These are phyloP conservation scores for Speleostelium caveatum DNA, from an alignment of 78 protist genomes.

Conservation along the genomic window DNA sequence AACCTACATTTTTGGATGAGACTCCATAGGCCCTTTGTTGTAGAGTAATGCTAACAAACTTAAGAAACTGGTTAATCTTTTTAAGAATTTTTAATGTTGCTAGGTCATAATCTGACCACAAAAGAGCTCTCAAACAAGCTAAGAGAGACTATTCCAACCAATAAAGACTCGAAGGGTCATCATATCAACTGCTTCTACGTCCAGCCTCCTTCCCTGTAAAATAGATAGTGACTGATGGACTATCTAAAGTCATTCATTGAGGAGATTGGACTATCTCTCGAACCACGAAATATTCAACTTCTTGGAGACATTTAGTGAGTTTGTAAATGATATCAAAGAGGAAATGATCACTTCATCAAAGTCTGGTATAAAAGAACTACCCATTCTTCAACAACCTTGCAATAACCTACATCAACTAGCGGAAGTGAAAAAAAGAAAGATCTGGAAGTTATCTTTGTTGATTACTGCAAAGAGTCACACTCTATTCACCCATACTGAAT, in stretches of 20 bases:
- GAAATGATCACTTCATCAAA: not conserved
- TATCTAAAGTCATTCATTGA: constrained; percentile 44
- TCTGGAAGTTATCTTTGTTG: constrained; percentile 10
- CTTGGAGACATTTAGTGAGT: constrained; percentile 55
- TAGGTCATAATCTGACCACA: constrained; percentile 42
- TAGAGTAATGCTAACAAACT: not conserved
- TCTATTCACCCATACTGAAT: not conserved
- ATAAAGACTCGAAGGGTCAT: constrained; percentile 11
- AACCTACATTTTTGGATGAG: constrained; percentile 40
- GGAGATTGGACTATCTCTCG: constrained; percentile 47
- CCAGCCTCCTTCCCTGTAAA: too few species aligned
- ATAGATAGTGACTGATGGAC: constrained; percentile 4
- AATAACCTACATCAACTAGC: not conserved
- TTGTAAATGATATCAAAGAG: constrained; percentile 55
- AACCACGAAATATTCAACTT: constrained; percentile 52
- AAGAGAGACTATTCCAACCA: constrained; percentile 46
- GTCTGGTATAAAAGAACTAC: not conserved
- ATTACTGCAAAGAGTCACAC: constrained; percentile 53
- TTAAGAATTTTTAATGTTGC: constrained; percentile 38
- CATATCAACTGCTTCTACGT: constrained; percentile 57
- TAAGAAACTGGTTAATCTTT: constrained; percentile 44
- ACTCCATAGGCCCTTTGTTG: not conserved
- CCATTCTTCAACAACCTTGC: not conserved
- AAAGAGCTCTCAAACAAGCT: constrained; percentile 26
- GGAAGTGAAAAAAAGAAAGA: not conserved